Base-by-base conservation (phyloP, 495 filamentous ascomycete genomes). In the Penicillium malachiteum region DNA sequence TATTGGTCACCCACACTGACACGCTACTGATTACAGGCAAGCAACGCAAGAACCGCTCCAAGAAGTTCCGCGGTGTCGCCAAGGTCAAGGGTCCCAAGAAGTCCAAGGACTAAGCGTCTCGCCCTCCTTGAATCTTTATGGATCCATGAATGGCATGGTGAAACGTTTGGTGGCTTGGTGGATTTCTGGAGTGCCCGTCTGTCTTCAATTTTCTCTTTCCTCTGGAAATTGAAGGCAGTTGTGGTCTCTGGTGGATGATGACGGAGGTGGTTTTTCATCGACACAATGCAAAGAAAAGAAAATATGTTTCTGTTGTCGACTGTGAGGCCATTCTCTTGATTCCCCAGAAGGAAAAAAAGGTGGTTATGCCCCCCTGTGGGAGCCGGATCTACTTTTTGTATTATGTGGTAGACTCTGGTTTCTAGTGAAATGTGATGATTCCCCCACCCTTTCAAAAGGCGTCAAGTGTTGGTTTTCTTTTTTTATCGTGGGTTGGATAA, bases 1-100 rank as follows among this genome's bases (percentile, higher is more conserved):
- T 35, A 40, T 14, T 34, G 43, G 43, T 46, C 43, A 46, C 51
- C 18, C 37, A 26, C 39, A 49, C 53, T 55, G 48, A 55, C 53
- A 48, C 37, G 50, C 21, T 45, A 55, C 14, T 38, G 49, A 31
- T 53, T 58, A 81, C 78, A 99, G 95, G 95, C 86, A 99, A 99
- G 84, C 93, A 97, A 85, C 89, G 95, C 83, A 99, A 97, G 89
- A 99, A 99, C 91, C 84, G 92, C 73, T 86, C 88, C 78, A 97
- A 97, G 91, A 91, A 93, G 75, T 88, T 96, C 75, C 91, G 95
- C 61, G 95, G 95, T 74, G 92, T 88, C 65, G 95, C 92, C 68
- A 89, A 89, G 79, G 76, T 74, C 69, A 97, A 96, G 89, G 89
- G 89, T 71, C 87, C 85, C 67, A 87, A 88, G 80, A 87, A 91